Conservation (phyloP, 129 eudicot genomes). For the Logfia minima region DNA sequence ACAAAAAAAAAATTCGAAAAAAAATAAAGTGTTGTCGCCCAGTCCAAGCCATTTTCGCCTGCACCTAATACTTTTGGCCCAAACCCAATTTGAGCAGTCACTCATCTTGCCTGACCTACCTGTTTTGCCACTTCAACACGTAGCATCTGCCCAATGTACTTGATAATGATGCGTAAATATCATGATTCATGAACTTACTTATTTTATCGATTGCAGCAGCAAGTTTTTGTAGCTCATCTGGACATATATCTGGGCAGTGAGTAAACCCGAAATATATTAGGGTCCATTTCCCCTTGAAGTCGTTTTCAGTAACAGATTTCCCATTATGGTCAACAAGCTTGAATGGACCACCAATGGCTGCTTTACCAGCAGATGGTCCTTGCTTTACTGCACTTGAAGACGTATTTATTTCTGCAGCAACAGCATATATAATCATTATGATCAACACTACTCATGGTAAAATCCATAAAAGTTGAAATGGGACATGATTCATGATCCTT, state of each 20-base stretch:
- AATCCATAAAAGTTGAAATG: neutral
- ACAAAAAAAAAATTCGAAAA: too few species aligned
- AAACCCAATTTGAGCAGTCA: neutral
- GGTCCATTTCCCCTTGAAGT: conserved; percentile 84
- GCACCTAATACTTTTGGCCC: neutral
- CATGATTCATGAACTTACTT: conserved; percentile 46
- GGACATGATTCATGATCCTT: neutral
- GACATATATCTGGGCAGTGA: conserved; percentile 97
- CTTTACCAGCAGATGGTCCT: conserved; percentile 93
- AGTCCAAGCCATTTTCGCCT: neutral
- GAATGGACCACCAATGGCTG: conserved; percentile 92
- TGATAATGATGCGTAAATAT: neutral
- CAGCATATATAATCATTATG: neutral
- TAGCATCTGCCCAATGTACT: neutral
- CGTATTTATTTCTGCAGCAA: conserved; percentile 57
- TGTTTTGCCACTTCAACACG: neutral
- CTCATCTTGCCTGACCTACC: neutral
- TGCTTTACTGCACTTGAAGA: conserved; percentile 69
- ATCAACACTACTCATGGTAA: neutral
- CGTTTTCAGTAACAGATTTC: conserved; percentile 71
- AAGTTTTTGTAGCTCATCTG: conserved; percentile 87
- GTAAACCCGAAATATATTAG: conserved; percentile 87
- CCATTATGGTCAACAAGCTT: conserved; percentile 88
- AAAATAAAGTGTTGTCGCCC: neutral
- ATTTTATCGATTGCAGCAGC: conserved; percentile 86